Percentiles rank a stretch among this genome's conserved stretches.
Evolutionary conservation across 2,329 filamentous ascomycete genomes (phyloP).

Genomic region (Fusarium beomiforme): DNA sequence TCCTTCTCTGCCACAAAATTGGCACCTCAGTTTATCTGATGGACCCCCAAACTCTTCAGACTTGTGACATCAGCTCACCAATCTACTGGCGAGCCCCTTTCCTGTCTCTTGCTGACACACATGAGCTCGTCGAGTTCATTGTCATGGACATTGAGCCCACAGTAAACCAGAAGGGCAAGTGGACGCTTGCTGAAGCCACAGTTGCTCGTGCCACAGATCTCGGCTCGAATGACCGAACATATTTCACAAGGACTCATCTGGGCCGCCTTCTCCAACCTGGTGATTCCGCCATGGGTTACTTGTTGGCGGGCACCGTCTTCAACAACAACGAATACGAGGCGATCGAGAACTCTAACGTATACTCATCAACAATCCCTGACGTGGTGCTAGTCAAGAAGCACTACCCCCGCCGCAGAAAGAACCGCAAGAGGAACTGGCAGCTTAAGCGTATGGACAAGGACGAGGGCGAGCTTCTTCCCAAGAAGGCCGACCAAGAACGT

Average conservation of each 20-base stretch:
- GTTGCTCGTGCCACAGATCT: constrained; percentile 89
- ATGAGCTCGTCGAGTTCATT: constrained; percentile 90
- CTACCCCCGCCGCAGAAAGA: constrained; percentile 87
- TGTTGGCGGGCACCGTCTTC: constrained; percentile 88
- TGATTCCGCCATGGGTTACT: constrained; percentile 95
- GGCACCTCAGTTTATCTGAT: constrained; percentile 91
- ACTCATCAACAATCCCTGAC: constrained; percentile 84
- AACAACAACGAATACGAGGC: constrained; percentile 89
- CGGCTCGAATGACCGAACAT: constrained; percentile 85
- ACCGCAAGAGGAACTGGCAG: constrained; percentile 86
- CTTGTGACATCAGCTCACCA: constrained; percentile 81
- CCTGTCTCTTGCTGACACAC: constrained; percentile 81
- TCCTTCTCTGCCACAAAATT: constrained; percentile 86
- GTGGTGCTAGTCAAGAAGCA: constrained; percentile 97
- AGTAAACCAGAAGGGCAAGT: constrained; percentile 80
- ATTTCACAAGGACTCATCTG: constrained; percentile 90
- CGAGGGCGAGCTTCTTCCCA: constrained; percentile 85
- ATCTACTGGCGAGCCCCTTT: constrained; percentile 95
- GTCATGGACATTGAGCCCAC: constrained; percentile 92
- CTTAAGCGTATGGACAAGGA: constrained; percentile 94
- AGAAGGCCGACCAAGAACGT: constrained; percentile 87
- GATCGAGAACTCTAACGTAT: constrained; percentile 80
- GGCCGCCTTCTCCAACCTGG: constrained; percentile 86
- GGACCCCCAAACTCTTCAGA: constrained; percentile 91
- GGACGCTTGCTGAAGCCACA: constrained; percentile 85